A percentile compares a stretch with the other conserved stretches of the same genome.
Evolutionary conservation across 768 basidiomycete genomes (phyloP).

Genomic region (Termitomyces sp.): DNA sequence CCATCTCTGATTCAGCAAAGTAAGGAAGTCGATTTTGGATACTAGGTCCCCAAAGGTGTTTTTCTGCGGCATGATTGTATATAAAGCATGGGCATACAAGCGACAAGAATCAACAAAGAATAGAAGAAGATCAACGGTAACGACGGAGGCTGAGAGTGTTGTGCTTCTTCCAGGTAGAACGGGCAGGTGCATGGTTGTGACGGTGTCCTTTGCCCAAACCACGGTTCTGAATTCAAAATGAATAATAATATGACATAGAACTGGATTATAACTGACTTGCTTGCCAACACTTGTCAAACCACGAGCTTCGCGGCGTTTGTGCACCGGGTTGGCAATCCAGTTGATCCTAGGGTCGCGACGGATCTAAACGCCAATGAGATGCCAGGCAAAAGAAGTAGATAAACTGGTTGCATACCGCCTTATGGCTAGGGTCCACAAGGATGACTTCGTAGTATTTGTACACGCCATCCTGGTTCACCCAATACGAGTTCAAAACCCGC

Average conservation of each 20-base stretch:
- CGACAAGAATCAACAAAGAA: constrained; percentile 18
- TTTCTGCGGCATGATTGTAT: constrained; percentile 9
- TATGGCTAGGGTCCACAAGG: constrained; percentile 92
- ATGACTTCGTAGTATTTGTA: constrained; percentile 99
- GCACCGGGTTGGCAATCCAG: constrained; percentile 98
- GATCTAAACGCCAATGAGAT: constrained; percentile 44
- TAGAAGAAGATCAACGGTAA: constrained; percentile 60
- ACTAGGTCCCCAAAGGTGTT: not conserved
- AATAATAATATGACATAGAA: constrained; percentile 1
- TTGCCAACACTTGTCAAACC: constrained; percentile 97
- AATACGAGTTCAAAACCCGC: constrained; percentile 97
- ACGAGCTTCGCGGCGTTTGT: constrained; percentile 97
- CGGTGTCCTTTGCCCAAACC: constrained; percentile 94
- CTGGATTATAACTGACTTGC: constrained; percentile 50
- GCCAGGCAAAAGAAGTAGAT: constrained; percentile 3
- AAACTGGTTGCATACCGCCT: constrained; percentile 58
- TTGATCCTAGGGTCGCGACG: constrained; percentile 96
- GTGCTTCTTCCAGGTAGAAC: constrained; percentile 96
- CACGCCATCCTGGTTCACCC: constrained; percentile 98
- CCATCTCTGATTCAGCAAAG: not conserved
- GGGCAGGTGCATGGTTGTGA: constrained; percentile 88
- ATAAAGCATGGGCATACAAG: constrained; percentile 19
- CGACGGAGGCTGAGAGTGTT: constrained; percentile 93
- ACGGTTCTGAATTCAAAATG: constrained; percentile 62
- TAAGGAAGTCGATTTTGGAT: not conserved